Evolutionary conservation across 2,329 filamentous ascomycete species (phyloP), one percentile per base, ranked within the genome.

Genomic region (Aspergillus caelatus): DNA sequence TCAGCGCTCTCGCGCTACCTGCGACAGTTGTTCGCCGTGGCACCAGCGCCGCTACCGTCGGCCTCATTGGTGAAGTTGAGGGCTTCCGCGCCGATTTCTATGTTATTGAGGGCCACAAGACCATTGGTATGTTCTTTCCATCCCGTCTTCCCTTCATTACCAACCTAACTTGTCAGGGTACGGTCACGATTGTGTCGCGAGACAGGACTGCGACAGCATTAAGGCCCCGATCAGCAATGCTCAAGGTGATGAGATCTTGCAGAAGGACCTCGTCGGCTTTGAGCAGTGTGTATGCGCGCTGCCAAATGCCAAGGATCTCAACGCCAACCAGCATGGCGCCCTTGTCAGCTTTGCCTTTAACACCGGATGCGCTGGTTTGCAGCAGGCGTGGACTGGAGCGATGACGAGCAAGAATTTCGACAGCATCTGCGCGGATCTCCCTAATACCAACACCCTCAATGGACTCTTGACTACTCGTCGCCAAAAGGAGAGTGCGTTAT

Each of bases 301-400:
- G 53, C 12, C 36, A 12, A 57, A 57, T 28, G 59, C 59, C 21
- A 61, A 61, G 43, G 52, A 57, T 14, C 59, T 61, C 28, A 61
- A 61, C 30, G 59, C 59, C 21, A 57, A 61, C 30, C 59, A 61
- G 59, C 52, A 61, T 23, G 59, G 59, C 9, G 59, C 59, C 3
- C 43, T 61, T 14, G 59, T 61, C 34, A 61, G 59, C 52, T 61
- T 45, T 43, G 59, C 59, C 0, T 61, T 57, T 14, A 61, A 61
- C n/a, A 41, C 59, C n/a, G 59, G 59, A 4, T 61, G 59, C 23
- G 53, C 43, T 19, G 59, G 53, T 19, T 9, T 61, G 43, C 30
- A 52, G 34, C 46, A 30, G 8, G 34, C 39, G 26, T 61, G 59
- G 59, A 32, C 57, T 5, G 59, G 53, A 14, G 59, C 59, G 19